These are phyloP conservation scores for Balansia obtecta DNA, from an alignment of 2,329 filamentous ascomycete species.

Conservation along the genomic window DNA sequence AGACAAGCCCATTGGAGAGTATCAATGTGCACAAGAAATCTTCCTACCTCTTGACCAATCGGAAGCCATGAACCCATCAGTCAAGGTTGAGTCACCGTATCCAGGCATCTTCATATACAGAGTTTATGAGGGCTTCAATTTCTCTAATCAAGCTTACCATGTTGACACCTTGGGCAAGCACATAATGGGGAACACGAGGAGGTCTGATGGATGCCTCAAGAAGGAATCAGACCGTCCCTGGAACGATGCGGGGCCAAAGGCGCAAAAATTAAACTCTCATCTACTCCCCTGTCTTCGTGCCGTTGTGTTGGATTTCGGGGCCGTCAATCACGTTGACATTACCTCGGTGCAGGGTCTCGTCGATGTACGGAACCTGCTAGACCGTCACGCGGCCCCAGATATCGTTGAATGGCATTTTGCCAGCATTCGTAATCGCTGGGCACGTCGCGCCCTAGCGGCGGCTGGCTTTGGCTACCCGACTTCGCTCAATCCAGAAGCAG, in stretches of 20 bases:
- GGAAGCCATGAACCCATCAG: conserved; percentile 32
- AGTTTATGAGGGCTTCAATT: conserved; percentile 39
- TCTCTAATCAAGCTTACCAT: conserved; percentile 37
- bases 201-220: conserved; percentile 23
- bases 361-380: conserved; percentile 41
- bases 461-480: conserved; percentile 42
- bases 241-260: conserved; percentile 36
- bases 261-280: conserved; percentile 13
- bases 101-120: conserved; percentile 41
- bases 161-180: conserved; percentile 28
- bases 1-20: background rate
- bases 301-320: conserved; percentile 44
- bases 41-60: conserved; percentile 29
- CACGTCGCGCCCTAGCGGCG: conserved; percentile 39
- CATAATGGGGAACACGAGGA: conserved; percentile 27
- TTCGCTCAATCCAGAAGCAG: conserved; percentile 13
- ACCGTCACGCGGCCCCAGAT: conserved; percentile 37
- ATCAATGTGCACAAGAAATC: conserved; percentile 15
- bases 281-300: conserved; percentile 36
- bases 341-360: conserved; percentile 45
- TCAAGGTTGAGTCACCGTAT: conserved; percentile 29
- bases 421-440: conserved; percentile 42
- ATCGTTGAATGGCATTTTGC: conserved; percentile 42
- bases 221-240: conserved; percentile 35
- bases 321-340: conserved; percentile 44